phyloP scores from a whole-genome alignment of 352 stramenopile genomes.

The Globisporangium perplexum region DNA sequence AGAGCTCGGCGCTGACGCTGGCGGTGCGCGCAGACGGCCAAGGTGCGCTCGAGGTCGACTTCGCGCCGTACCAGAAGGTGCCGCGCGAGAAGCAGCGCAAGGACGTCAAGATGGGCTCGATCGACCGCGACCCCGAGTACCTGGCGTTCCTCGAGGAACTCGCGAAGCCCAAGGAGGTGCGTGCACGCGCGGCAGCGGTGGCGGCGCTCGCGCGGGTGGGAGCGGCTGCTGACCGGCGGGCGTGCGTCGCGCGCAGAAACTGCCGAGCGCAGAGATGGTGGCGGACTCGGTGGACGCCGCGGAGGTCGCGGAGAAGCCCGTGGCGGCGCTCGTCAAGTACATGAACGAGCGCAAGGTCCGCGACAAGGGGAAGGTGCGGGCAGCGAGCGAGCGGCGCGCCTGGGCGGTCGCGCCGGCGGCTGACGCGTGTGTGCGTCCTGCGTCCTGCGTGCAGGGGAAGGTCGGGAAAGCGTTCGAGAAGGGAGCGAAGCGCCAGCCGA shows the following conservation, averaged over 20 bases:
- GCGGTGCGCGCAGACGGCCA: slow-evolving; percentile 1
- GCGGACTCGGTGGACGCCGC: slow-evolving; percentile 40
- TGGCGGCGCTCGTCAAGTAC: slow-evolving; percentile 76
- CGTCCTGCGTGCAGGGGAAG: slow-evolving; percentile 20
- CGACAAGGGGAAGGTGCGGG: slow-evolving; percentile 59
- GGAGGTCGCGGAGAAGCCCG: slow-evolving; percentile 52
- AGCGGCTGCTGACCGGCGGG: slow-evolving; percentile 1
- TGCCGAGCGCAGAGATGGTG: slow-evolving; percentile 56
- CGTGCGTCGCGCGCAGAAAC: slow-evolving; percentile 29
- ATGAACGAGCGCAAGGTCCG: slow-evolving; percentile 70
- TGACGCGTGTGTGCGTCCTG: slow-evolving; percentile 1
- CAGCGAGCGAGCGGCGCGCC: neutral
- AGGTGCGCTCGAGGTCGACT: slow-evolving; percentile 46
- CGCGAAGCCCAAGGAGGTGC: slow-evolving; percentile 54
- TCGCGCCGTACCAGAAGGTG: slow-evolving; percentile 79
- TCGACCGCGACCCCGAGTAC: slow-evolving; percentile 69
- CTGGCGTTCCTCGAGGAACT: slow-evolving; percentile 71
- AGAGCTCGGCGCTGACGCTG: neutral
- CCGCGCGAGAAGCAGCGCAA: slow-evolving; percentile 75
- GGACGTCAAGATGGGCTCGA: slow-evolving; percentile 68
- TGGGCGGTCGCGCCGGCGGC: neutral
- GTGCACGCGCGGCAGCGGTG: too few relatives aligned
- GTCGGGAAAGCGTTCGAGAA: slow-evolving; percentile 32
- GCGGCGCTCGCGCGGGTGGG: too few relatives aligned
- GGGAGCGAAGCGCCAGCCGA: slow-evolving; percentile 25